phyloP scores from a whole-genome alignment of 495 filamentous ascomycete genomes.

The Penicillium cosmopolitanum region DNA sequence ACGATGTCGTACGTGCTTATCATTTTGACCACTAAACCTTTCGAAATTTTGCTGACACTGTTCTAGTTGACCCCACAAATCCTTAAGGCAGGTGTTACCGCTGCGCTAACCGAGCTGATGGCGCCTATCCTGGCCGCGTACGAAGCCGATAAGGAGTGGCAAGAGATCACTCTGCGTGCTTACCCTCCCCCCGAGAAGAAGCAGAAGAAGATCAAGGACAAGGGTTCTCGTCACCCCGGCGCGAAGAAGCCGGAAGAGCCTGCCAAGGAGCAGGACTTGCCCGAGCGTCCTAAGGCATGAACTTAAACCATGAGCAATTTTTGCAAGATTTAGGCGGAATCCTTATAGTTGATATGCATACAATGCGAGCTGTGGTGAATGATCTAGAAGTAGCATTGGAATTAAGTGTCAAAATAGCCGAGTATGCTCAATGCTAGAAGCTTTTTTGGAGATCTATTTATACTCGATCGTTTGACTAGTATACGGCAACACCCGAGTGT shows the following conservation, averaged over 20 bases:
- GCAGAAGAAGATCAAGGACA: constrained; percentile 79
- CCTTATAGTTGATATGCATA: too few relatives aligned
- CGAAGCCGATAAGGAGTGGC: constrained; percentile 74
- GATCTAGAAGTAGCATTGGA: background rate
- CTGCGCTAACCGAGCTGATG: constrained; percentile 70
- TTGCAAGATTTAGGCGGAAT: too few relatives aligned
- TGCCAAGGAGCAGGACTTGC: constrained; percentile 35
- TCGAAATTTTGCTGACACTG: constrained; percentile 36
- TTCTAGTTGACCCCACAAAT: constrained; percentile 78
- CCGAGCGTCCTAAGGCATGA: constrained; percentile 22
- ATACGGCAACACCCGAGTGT: background rate
- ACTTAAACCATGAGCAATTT: background rate
- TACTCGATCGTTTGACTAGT: background rate
- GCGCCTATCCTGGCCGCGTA: constrained; percentile 75
- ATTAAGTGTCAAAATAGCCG: too few relatives aligned
- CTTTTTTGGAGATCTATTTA: background rate
- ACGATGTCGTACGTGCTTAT: constrained; percentile 68
- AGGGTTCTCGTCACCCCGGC: constrained; percentile 69
- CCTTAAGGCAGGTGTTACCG: constrained; percentile 76
- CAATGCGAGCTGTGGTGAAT: too few relatives aligned
- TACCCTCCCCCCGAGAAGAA: constrained; percentile 78
- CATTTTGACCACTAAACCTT: constrained; percentile 7
- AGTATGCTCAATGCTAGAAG: background rate
- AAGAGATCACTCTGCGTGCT: constrained; percentile 76
- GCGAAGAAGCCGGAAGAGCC: constrained; percentile 11